These are phyloP conservation scores for Polytolypa hystricis DNA, from an alignment of 2,329 filamentous ascomycete genomes.

Conservation along the genomic window DNA sequence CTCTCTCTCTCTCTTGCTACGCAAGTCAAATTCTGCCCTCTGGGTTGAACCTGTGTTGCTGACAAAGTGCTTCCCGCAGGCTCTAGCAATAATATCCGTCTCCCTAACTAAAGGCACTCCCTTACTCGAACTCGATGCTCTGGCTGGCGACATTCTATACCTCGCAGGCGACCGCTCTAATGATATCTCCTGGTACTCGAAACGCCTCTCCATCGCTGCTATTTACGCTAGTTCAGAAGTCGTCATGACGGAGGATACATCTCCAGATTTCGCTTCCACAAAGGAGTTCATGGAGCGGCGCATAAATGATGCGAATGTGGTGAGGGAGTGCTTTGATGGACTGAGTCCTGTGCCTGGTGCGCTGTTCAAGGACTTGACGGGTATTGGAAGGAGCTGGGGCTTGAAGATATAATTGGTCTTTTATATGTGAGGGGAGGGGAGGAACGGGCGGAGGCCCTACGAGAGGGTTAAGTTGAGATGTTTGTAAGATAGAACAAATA, in stretches of 20 bases:
- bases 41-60: too few relatives aligned
- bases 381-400: constrained; percentile 79
- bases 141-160: constrained; percentile 89
- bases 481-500: too few relatives aligned
- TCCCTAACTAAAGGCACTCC: constrained; percentile 66
- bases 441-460: too few relatives aligned
- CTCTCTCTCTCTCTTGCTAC: too few relatives aligned
- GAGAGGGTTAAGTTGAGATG: too few relatives aligned
- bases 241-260: constrained; percentile 86
- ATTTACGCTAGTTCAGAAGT: constrained; percentile 74
- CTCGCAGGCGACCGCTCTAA: constrained; percentile 72
- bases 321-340: constrained; percentile 52
- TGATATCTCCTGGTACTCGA: constrained; percentile 80
- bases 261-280: constrained; percentile 62
- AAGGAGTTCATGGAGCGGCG: constrained; percentile 67
- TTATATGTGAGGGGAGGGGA: too few relatives aligned
- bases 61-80: constrained; percentile 46
- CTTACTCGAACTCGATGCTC: constrained; percentile 62
- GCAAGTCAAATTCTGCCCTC: too few relatives aligned
- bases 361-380: too few relatives aligned
- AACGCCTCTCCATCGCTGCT: constrained; percentile 49
- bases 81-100: constrained; percentile 81
- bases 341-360: too few relatives aligned
- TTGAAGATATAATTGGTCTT: constrained; percentile 60
- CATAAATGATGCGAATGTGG: constrained; percentile 54